Conservation (phyloP, 106 monocot species). For the Chionographis japonica region DNA sequence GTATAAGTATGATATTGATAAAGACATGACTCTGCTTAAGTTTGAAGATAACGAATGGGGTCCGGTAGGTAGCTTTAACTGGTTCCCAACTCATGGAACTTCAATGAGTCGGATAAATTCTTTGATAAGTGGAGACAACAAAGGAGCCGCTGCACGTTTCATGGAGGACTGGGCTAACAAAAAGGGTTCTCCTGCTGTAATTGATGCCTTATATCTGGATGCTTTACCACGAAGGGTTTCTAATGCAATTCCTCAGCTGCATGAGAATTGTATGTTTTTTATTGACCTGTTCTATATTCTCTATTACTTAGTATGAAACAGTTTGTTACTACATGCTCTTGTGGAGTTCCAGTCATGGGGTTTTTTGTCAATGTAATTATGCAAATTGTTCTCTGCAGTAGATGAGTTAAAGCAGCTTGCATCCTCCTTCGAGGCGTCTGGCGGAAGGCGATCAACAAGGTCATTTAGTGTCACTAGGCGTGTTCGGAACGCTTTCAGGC, state of each 20-base stretch:
- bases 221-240: constrained; percentile 53
- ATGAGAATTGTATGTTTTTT: constrained; percentile 41
- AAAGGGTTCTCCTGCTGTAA: constrained; percentile 24
- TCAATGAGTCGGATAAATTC: constrained; percentile 89
- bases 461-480: constrained; percentile 30
- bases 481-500: constrained; percentile 43
- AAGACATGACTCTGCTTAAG: constrained; percentile 83
- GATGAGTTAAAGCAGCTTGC: constrained; percentile 46
- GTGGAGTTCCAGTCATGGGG: not conserved
- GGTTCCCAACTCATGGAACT: constrained; percentile 98
- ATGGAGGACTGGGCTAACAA: constrained; percentile 89
- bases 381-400: constrained; percentile 27
- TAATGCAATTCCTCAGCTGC: constrained; percentile 40
- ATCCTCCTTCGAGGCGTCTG: constrained; percentile 66
- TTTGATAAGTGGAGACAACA: constrained; percentile 92
- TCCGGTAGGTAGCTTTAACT: constrained; percentile 82
- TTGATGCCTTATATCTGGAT: constrained; percentile 6
- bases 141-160: constrained; percentile 93
- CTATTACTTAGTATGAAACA: not conserved
- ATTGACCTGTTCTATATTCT: not conserved
- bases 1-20: constrained; percentile 76
- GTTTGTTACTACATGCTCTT: constrained; percentile 2
- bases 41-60: constrained; percentile 84
- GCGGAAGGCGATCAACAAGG: constrained; percentile 47
- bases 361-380: not conserved